Conservation (phyloP, 805 yeast species). For the Jamesozyma lodderae region DNA sequence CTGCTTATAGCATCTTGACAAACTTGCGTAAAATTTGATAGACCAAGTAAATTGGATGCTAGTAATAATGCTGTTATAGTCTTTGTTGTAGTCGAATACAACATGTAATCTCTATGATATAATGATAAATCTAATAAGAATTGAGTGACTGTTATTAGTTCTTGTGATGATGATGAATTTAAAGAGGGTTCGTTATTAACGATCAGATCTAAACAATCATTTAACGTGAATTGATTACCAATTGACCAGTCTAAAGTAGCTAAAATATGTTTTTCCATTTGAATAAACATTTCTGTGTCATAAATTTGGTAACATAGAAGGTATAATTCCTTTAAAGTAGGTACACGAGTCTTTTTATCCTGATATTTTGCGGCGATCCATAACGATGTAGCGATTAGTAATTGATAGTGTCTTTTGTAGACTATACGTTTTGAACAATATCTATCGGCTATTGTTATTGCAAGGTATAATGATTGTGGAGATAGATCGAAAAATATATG, state of each 20-base stretch:
- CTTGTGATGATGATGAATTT: background rate
- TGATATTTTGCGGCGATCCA: slow-evolving; percentile 90
- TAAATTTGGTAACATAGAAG: slow-evolving; percentile 57
- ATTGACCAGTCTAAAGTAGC: slow-evolving; percentile 59
- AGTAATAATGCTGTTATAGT: slow-evolving; percentile 42
- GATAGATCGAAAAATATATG: slow-evolving; percentile 72
- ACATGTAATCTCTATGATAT: slow-evolving; percentile 41
- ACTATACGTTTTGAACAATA: slow-evolving; percentile 70
- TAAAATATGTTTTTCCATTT: slow-evolving; percentile 70
- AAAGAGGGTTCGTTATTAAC: background rate
- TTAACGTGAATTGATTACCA: slow-evolving; percentile 6
- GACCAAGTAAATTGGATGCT: slow-evolving; percentile 41
- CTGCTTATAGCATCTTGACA: background rate
- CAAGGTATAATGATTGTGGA: slow-evolving; percentile 78
- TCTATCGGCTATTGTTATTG: slow-evolving; percentile 79
- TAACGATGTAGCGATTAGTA: slow-evolving; percentile 75
- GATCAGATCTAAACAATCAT: slow-evolving; percentile 2
- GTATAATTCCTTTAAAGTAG: slow-evolving; percentile 61
- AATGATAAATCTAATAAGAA: slow-evolving; percentile 47
- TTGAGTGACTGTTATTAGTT: slow-evolving; percentile 29
- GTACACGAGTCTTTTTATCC: slow-evolving; percentile 74
- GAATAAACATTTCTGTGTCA: slow-evolving; percentile 49
- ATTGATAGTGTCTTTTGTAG: slow-evolving; percentile 71
- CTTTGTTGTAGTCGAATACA: slow-evolving; percentile 38
- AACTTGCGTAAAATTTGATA: slow-evolving; percentile 6